Evolutionary conservation across 345 rosid genomes (phyloP), one percentile per base, ranked within the genome.

Genomic region (Litchi chinensis): DNA sequence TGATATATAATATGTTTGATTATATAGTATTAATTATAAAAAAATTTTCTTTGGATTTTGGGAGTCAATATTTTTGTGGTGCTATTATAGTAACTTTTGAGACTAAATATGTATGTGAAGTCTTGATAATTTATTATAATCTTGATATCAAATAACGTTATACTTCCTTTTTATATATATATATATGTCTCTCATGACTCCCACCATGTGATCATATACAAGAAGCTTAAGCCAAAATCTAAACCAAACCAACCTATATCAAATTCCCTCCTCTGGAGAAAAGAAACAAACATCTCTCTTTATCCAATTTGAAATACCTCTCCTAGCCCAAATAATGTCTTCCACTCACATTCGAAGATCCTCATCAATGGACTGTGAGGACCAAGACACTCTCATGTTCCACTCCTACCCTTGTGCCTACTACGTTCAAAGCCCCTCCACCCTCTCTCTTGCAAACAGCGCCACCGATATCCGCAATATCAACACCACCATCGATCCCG

Each of bases 361-460:
- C 11, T 60, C 65, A 21, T 60, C 65, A n/a, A 72, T 54, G 46
- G n/a, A 72, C 22, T 57, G 77, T 52, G 64, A 60, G 75, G 97
- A 89, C 22, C 89, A 86, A 72, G 89, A 86, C 73, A 80, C 85
- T 19, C 24, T 84, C 12, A 65, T 84, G 59, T 83, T 77, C 69
- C 83, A 84, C 24, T 21, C 86, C 0, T 86, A 73, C 73, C 87
- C 87, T 21, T 89, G 84, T 59, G 73, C 88, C 4, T 93, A 93
- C 88, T 91, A 85, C 79, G 94, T 91, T 11, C 95, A 92, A 74
- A 94, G 94, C 82, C 98, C 98, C 26, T 89, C 97, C 37, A 89
- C 90, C 41, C 12, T 89, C 60, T 90, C 92, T 59, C 90, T 85
- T 77, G 87, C 89, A 65, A 86, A 86, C 87, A 90, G 88, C 67